Percentiles rank a stretch among this genome's conserved stretches.
Evolutionary conservation across 495 filamentous ascomycete genomes (phyloP).

Genomic region (Talaromyces nanjingensis): DNA sequence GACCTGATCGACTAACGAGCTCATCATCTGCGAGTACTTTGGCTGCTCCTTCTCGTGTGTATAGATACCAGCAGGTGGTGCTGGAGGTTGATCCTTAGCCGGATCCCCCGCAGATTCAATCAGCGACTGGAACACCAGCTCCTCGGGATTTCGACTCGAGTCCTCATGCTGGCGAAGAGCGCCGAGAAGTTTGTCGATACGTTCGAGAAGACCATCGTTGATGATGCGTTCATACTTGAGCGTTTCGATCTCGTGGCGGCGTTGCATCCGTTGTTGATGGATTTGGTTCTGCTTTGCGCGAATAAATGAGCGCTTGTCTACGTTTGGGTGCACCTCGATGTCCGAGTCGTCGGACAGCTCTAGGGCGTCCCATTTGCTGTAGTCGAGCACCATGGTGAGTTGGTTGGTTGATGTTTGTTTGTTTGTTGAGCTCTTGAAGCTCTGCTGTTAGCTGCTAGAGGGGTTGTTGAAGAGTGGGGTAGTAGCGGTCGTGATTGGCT

Average conservation of each 20-base stretch:
- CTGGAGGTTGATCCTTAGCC: constrained; percentile 64
- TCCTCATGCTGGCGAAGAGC: constrained; percentile 61
- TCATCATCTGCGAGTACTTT: constrained; percentile 94
- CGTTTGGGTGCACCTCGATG: constrained; percentile 97
- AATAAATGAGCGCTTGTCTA: constrained; percentile 98
- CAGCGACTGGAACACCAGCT: constrained; percentile 78
- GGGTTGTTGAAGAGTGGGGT: not conserved
- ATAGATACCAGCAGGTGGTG: constrained; percentile 72
- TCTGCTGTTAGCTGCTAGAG: not conserved
- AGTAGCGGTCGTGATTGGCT: not conserved
- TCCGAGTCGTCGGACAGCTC: constrained; percentile 98
- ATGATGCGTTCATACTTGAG: constrained; percentile 87
- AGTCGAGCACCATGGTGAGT: constrained; percentile 74
- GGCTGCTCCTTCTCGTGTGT: constrained; percentile 66
- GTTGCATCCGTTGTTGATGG: constrained; percentile 76
- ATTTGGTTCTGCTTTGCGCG: constrained; percentile 97
- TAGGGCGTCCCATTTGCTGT: constrained; percentile 94
- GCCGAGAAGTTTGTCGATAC: constrained; percentile 70
- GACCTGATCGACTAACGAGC: constrained; percentile 81
- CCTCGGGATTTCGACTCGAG: constrained; percentile 65
- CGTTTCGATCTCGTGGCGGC: constrained; percentile 81
- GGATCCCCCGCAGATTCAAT: constrained; percentile 70
- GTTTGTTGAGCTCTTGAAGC: not conserved
- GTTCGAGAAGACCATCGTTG: constrained; percentile 81
- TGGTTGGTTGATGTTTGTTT: not conserved